A percentile compares a stretch with the other conserved stretches of the same genome.
Conservation (phyloP, 805 yeast species). For the Cyberlindnera xishuangbannaensis region DNA sequence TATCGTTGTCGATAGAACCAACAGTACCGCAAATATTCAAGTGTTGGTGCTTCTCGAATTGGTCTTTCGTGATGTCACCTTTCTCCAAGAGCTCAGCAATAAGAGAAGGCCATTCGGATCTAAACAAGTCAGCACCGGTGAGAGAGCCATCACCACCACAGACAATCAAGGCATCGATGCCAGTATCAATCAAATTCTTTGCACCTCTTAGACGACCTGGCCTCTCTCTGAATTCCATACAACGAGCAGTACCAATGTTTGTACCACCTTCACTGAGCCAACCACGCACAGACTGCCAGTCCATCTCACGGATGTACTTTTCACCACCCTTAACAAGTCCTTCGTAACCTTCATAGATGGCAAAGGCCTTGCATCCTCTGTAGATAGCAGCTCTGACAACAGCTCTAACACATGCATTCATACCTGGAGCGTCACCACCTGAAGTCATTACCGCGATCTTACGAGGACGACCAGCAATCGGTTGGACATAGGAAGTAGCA, state of each 20-base stretch:
- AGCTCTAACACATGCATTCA: slow-evolving; percentile 95
- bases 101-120: slow-evolving; percentile 91
- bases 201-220: slow-evolving; percentile 82
- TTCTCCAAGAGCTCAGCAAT: slow-evolving; percentile 61
- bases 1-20: slow-evolving; percentile 97
- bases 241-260: slow-evolving; percentile 92
- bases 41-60: slow-evolving; percentile 56
- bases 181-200: slow-evolving; percentile 74
- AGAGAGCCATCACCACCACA: slow-evolving; percentile 99
- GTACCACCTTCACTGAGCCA: slow-evolving; percentile 94
- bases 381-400: slow-evolving; percentile 89
- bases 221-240: slow-evolving; percentile 77
- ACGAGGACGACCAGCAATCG: slow-evolving; percentile 5
- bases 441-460: slow-evolving; percentile 94
- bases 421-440: slow-evolving; percentile 99
- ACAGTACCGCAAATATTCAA: slow-evolving; percentile 90
- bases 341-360: slow-evolving; percentile 90
- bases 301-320: slow-evolving; percentile 48
- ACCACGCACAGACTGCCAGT: slow-evolving; percentile 94
- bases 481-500: slow-evolving; percentile 1
- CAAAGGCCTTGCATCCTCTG: slow-evolving; percentile 85
- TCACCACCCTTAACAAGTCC: slow-evolving; percentile 89
- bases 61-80: slow-evolving; percentile 50
- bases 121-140: slow-evolving; percentile 94
- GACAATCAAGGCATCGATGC: slow-evolving; percentile 91